These are phyloP conservation scores for Botrytis porri DNA, from an alignment of 2,329 filamentous ascomycete genomes.

Conservation along the genomic window DNA sequence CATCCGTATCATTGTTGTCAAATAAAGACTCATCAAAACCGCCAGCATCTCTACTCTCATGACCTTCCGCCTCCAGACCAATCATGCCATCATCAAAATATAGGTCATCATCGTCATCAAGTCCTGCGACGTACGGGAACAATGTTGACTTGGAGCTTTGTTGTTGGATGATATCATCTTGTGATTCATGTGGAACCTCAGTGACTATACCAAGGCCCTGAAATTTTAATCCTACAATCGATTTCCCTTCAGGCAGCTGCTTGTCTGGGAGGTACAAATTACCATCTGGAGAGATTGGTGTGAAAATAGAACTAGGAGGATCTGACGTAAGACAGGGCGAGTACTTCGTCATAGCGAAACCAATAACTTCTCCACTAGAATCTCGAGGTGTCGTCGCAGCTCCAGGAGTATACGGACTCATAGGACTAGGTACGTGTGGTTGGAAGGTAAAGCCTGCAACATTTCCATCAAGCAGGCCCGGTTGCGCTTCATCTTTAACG, in stretches of 20 bases:
- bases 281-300: constrained; percentile 25
- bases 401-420: constrained; percentile 50
- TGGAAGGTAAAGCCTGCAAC: constrained; percentile 36
- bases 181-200: background rate
- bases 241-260: background rate
- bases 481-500: constrained; percentile 21
- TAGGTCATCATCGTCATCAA: constrained; percentile 42
- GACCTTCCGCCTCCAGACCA: constrained; percentile 48
- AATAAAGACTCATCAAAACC: constrained; percentile 73
- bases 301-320: constrained; percentile 17
- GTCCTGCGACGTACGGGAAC: constrained; percentile 24
- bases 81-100: constrained; percentile 70
- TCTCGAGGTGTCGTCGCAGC: constrained; percentile 55
- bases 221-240: background rate
- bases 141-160: background rate
- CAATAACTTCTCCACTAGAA: constrained; percentile 52
- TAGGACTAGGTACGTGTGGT: constrained; percentile 48
- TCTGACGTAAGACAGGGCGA: constrained; percentile 26
- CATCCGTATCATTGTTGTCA: constrained; percentile 63
- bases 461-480: constrained; percentile 19
- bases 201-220: constrained; percentile 32
- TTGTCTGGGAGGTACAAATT: constrained; percentile 14
- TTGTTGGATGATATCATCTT: constrained; percentile 13
- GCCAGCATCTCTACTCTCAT: constrained; percentile 46
- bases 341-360: constrained; percentile 46